These are phyloP conservation scores for Verticillium longisporum DNA, from an alignment of 2,329 filamentous ascomycete species.

Conservation along the genomic window DNA sequence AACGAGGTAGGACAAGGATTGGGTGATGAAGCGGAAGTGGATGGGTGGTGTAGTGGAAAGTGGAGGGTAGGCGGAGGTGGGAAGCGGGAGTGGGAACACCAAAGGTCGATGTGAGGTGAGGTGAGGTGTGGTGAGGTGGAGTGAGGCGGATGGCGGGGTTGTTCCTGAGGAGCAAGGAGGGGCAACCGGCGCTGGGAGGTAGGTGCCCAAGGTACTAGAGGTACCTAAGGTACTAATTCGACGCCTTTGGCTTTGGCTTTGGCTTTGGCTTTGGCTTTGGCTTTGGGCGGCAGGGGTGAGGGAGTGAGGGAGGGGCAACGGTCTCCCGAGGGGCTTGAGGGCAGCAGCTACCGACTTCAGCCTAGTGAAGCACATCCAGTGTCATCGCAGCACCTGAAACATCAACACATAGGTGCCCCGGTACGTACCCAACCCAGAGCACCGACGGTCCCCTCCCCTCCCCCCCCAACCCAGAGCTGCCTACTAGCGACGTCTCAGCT, in stretches of 20 bases:
- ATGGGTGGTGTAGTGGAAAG: background rate
- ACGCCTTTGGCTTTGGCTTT: no score
- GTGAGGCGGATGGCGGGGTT: background rate
- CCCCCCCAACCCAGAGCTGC: background rate
- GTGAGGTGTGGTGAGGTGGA: background rate
- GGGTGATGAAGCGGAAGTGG: background rate
- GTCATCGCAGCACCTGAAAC: background rate
- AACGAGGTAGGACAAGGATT: background rate
- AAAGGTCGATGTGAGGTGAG: background rate
- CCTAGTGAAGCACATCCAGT: background rate
- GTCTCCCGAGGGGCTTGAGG: background rate
- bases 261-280: no score
- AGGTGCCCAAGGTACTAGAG: no score
- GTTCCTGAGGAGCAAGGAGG: background rate
- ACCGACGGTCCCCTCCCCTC: background rate
- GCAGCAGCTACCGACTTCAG: background rate
- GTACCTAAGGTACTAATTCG: no score
- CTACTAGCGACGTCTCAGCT: background rate
- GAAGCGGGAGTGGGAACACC: background rate
- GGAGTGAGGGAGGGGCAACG: background rate
- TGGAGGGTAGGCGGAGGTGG: background rate
- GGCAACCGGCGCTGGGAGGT: background rate
- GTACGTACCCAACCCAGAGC: background rate
- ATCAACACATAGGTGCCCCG: background rate
- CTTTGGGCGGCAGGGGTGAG: background rate